A percentile compares a stretch with the other conserved stretches of the same genome.
Evolutionary conservation across 2,329 filamentous ascomycete species (phyloP).

Genomic region (Cercospora sp.): DNA sequence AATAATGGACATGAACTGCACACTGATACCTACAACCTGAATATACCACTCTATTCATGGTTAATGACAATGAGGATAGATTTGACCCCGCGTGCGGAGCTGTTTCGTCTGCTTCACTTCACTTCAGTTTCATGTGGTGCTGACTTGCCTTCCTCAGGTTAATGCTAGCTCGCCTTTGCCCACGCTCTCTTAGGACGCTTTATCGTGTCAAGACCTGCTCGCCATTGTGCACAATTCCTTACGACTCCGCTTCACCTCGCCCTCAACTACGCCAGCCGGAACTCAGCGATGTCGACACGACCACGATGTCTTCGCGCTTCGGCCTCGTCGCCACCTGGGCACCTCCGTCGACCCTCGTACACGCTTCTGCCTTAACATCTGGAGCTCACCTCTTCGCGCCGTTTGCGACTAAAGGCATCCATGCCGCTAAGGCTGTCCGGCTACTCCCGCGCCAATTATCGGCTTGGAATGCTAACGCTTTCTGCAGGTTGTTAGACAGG

Average conservation of each 20-base stretch:
- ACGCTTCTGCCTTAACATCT: background rate
- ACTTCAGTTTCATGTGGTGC: background rate
- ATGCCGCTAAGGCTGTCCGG: background rate
- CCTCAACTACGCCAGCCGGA: background rate
- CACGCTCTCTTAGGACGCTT: background rate
- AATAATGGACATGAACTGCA: slow-evolving; percentile 59
- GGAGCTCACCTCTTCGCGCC: background rate
- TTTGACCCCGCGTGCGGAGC: background rate
- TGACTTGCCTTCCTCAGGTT: background rate
- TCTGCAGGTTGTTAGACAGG: background rate
- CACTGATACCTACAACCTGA: slow-evolving; percentile 42
- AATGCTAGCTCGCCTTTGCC: background rate
- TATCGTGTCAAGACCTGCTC: background rate
- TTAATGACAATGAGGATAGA: slow-evolving; percentile 50
- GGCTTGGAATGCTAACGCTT: background rate
- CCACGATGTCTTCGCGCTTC: background rate
- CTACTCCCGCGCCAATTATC: background rate
- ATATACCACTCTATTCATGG: slow-evolving; percentile 33
- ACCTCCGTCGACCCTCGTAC: background rate
- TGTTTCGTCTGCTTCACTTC: background rate
- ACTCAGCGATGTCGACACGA: background rate
- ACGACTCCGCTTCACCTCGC: background rate
- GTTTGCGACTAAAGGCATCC: background rate
- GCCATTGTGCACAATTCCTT: background rate
- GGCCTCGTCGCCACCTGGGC: background rate